These are phyloP conservation scores for Phytophthora capsici DNA, from an alignment of 352 stramenopile genomes.

Conservation along the genomic window DNA sequence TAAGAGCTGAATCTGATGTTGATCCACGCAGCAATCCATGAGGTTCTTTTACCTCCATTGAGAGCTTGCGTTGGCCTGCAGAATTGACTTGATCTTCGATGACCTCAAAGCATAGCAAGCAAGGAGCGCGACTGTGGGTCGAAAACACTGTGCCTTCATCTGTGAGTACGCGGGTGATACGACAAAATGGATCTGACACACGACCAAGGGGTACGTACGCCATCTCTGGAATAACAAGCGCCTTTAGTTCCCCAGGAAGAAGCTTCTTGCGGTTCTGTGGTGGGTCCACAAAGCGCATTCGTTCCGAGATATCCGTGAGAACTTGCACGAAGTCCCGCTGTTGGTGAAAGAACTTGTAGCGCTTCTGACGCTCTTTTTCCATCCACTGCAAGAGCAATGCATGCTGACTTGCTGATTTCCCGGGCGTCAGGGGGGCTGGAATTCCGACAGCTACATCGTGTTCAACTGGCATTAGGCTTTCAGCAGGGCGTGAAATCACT, in stretches of 20 bases:
- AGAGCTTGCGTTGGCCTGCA: conserved; percentile 50
- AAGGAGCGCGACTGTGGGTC: conserved; percentile 77
- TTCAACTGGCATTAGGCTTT: conserved; percentile 3
- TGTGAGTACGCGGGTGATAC: conserved; percentile 67
- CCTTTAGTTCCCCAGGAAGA: conserved; percentile 51
- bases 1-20: conserved; percentile 29
- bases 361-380: conserved; percentile 77
- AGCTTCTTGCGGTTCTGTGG: conserved; percentile 71
- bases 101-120: conserved; percentile 81
- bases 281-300: conserved; percentile 70
- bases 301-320: conserved; percentile 75
- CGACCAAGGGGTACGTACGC: conserved; percentile 78
- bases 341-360: conserved; percentile 84
- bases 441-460: background rate
- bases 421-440: conserved; percentile 4
- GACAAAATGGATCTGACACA: conserved; percentile 72
- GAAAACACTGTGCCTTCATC: conserved; percentile 85
- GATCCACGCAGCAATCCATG: background rate
- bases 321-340: conserved; percentile 79
- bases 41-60: conserved; percentile 5
- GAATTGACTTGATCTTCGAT: conserved; percentile 79
- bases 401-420: conserved; percentile 29
- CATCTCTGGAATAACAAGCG: conserved; percentile 66
- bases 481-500: conserved; percentile 6
- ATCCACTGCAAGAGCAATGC: conserved; percentile 78